Conservation (phyloP, 495 filamentous ascomycete genomes). For the Penicillium salamii region DNA sequence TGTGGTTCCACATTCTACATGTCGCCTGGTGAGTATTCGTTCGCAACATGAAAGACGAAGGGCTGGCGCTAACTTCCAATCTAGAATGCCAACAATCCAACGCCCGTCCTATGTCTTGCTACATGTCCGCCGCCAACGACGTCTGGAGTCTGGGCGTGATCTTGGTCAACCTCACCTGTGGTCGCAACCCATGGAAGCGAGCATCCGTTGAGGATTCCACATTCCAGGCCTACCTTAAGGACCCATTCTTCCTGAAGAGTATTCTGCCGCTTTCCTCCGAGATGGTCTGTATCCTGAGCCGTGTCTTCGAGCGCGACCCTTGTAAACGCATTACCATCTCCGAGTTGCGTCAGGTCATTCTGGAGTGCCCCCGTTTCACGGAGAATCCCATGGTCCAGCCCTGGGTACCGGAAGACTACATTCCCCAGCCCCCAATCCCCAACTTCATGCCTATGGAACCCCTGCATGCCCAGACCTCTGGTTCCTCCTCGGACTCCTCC, state of each 20-base stretch:
- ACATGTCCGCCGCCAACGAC: conserved; percentile 92
- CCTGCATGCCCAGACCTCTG: conserved; percentile 38
- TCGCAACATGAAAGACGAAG: no score
- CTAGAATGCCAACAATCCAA: conserved; percentile 90
- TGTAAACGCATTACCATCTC: conserved; percentile 78
- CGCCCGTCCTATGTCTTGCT: conserved; percentile 72
- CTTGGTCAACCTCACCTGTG: conserved; percentile 95
- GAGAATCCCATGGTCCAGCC: conserved; percentile 27
- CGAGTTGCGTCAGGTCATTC: conserved; percentile 75
- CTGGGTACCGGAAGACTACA: conserved; percentile 33
- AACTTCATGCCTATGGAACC: conserved; percentile 30
- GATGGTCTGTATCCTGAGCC: conserved; percentile 81
- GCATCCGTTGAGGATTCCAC: conserved; percentile 92
- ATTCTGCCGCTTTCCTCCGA: conserved; percentile 91
- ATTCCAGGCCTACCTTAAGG: conserved; percentile 86
- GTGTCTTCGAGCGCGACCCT: conserved; percentile 89
- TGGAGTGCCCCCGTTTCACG: conserved; percentile 76
- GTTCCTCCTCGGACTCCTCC: conserved; percentile 39
- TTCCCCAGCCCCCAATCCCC: conserved; percentile 28
- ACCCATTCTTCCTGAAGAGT: conserved; percentile 82
- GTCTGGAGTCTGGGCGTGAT: conserved; percentile 98
- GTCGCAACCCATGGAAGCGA: conserved; percentile 97
- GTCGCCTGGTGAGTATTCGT: conserved; percentile 91
- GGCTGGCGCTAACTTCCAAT: background rate
- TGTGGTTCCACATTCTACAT: conserved; percentile 99